Percentiles rank a stretch among this genome's conserved stretches.
Conservation (phyloP, 352 stramenopile genomes). For the Phytophthora lateralis region DNA sequence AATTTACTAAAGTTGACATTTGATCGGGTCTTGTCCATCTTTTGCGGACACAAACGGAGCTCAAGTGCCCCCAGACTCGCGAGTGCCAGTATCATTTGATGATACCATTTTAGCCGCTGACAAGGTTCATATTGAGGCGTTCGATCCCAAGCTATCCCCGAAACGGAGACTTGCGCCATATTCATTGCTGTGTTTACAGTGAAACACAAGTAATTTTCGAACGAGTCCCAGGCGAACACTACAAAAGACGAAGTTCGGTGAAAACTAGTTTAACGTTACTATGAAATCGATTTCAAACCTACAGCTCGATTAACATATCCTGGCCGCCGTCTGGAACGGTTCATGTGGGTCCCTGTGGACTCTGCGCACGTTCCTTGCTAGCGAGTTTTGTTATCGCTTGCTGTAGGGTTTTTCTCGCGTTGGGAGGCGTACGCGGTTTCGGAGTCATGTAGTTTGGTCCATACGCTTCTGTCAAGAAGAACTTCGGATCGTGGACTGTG, state of each 20-base stretch:
- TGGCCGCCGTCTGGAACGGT: neutral
- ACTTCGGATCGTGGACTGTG: conserved; percentile 39
- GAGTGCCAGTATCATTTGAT: conserved; percentile 38
- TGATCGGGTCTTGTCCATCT: too few relatives aligned
- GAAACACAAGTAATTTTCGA: too few relatives aligned
- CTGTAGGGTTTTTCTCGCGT: neutral
- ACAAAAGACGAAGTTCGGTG: neutral
- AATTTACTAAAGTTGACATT: neutral
- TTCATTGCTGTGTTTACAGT: too few relatives aligned
- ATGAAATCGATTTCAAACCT: neutral
- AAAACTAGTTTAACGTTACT: conserved; percentile 23
- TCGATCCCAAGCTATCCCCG: too few relatives aligned
- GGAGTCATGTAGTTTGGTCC: conserved; percentile 45
- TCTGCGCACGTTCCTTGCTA: neutral
- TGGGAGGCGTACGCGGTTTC: conserved; percentile 3
- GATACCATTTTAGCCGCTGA: neutral
- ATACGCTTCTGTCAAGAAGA: conserved; percentile 42
- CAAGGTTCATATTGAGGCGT: too few relatives aligned
- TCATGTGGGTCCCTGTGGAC: neutral
- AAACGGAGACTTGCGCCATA: too few relatives aligned
- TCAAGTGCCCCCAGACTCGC: too few relatives aligned
- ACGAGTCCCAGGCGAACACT: neutral
- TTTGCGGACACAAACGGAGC: too few relatives aligned
- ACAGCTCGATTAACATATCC: neutral
- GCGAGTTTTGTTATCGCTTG: conserved; percentile 28